These are phyloP conservation scores for Ganoderma boninense DNA, from an alignment of 1,284 basidiomycete genomes.

Conservation along the genomic window DNA sequence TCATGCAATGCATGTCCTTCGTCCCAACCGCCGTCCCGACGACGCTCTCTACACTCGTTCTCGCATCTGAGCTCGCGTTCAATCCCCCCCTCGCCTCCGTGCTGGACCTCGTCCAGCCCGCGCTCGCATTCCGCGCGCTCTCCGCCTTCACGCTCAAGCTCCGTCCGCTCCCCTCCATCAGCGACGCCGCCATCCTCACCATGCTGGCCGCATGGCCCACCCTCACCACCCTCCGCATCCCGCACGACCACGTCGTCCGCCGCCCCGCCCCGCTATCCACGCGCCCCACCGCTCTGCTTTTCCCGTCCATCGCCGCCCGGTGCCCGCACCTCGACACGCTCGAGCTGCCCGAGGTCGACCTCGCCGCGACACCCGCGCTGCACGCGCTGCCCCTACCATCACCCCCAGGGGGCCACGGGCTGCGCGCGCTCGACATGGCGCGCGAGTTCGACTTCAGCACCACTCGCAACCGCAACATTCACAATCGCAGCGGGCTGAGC, in stretches of 20 bases:
- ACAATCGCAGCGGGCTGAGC: no score
- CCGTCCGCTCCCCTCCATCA: not conserved
- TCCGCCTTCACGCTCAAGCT: not conserved
- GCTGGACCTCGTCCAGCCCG: not conserved
- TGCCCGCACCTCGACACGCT: not conserved
- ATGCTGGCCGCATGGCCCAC: slow-evolving; percentile 13
- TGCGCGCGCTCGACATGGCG: slow-evolving; percentile 1
- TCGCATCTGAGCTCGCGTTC: not conserved
- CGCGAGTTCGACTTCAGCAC: not conserved
- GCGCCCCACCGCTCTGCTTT: not conserved
- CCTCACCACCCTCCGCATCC: slow-evolving; percentile 4
- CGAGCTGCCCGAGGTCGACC: slow-evolving; percentile 1
- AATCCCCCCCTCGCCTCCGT: not conserved
- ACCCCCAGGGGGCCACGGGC: not conserved
- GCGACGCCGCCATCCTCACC: not conserved
- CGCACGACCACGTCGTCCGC: not conserved
- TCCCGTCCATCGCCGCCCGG: not conserved
- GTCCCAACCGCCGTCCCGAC: not conserved
- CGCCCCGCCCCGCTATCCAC: not conserved
- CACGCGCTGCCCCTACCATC: not conserved
- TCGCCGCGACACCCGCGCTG: not conserved
- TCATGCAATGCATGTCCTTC: not conserved
- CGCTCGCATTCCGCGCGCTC: not conserved
- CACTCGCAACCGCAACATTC: no score
- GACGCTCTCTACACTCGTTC: not conserved